These are phyloP conservation scores for Saksenaea oblongispora DNA, from an alignment of 371 early-diverging fungal species.

Conservation along the genomic window DNA sequence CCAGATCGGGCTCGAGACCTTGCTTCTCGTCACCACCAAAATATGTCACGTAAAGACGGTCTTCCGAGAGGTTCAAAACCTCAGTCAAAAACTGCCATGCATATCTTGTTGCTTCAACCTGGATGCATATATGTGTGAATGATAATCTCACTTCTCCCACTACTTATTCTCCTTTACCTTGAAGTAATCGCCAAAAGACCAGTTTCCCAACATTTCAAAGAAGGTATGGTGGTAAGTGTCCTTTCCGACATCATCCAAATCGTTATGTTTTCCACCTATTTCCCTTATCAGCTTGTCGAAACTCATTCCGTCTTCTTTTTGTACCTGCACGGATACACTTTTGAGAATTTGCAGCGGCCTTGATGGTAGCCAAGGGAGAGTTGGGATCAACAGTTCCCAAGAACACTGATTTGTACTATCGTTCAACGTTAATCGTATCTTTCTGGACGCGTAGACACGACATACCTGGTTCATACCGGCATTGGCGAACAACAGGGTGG, in stretches of 20 bases:
- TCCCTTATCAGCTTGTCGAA: not conserved
- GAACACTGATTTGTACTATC: conserved; percentile 97
- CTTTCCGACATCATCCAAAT: conserved; percentile 99
- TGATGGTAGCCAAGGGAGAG: conserved; percentile 87
- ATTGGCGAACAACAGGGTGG: conserved; percentile 98
- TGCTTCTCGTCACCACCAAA: conserved; percentile 92
- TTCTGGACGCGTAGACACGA: not conserved
- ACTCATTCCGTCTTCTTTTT: not conserved
- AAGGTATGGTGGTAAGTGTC: conserved; percentile 99
- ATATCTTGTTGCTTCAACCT: conserved; percentile 70
- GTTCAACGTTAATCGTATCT: not conserved
- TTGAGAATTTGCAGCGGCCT: conserved; percentile 95
- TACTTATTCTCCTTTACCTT: conserved; percentile 61
- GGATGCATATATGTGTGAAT: not conserved
- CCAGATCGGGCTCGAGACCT: conserved; percentile 87
- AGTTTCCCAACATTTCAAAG: conserved; percentile 99
- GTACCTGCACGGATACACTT: conserved; percentile 99
- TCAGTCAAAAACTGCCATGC: conserved; percentile 97
- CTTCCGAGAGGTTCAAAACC: conserved; percentile 83
- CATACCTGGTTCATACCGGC: conserved; percentile 99
- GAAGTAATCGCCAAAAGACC: conserved; percentile 99
- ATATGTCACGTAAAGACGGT: conserved; percentile 98
- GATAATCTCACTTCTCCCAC: not conserved
- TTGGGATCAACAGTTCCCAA: conserved; percentile 94
- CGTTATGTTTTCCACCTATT: conserved; percentile 99